phyloP scores from a whole-genome alignment of 352 stramenopile species.

The Phytophthora pinifolia region DNA sequence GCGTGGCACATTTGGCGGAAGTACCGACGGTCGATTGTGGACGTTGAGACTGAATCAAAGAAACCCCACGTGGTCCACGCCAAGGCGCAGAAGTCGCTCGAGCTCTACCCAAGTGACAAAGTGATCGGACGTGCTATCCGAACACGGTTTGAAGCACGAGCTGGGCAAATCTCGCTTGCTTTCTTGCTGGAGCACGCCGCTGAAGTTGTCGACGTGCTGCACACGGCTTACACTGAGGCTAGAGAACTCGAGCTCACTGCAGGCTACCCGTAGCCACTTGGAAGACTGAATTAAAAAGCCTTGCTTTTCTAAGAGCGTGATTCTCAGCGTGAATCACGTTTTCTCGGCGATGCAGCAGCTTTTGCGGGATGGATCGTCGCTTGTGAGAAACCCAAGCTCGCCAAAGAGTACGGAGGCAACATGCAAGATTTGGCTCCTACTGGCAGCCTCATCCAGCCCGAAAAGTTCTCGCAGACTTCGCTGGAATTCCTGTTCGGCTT shows the following conservation, averaged over 20 bases:
- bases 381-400: conserved; percentile 26
- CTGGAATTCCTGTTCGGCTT: conserved; percentile 36
- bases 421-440: conserved; percentile 30
- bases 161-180: conserved; percentile 37
- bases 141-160: conserved; percentile 32
- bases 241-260: conserved; percentile 25
- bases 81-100: conserved; percentile 58
- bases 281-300: background rate
- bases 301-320: background rate
- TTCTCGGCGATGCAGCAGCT: background rate
- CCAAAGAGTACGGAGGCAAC: conserved; percentile 30
- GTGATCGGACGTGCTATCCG: conserved; percentile 51
- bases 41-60: conserved; percentile 16
- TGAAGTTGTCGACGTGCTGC: conserved; percentile 52
- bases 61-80: conserved; percentile 26
- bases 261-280: background rate
- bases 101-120: conserved; percentile 67
- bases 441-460: conserved; percentile 35
- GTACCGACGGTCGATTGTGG: conserved; percentile 39
- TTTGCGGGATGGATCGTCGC: conserved; percentile 1
- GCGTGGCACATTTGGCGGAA: conserved; percentile 79
- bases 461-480: conserved; percentile 34
- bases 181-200: conserved; percentile 43
- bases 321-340: background rate
- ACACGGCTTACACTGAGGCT: conserved; percentile 36